Evolutionary conservation across 2,329 filamentous ascomycete genomes (phyloP), one percentile per base, ranked within the genome.

Genomic region (Ceratocystis eucalypticola): DNA sequence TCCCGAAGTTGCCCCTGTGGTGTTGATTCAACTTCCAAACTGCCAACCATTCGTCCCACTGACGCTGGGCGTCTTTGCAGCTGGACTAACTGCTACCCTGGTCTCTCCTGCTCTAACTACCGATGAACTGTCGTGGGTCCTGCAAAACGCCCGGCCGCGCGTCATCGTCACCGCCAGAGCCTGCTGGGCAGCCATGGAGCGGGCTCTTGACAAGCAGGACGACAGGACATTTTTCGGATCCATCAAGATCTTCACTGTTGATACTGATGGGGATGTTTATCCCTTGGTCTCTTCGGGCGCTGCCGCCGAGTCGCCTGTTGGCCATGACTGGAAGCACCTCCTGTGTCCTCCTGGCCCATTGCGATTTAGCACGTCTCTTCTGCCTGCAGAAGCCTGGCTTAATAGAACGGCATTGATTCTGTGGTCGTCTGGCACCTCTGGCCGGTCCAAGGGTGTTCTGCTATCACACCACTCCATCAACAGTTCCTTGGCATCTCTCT

Each of bases 381-480:
- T 65, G 8, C 63, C 64, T 8, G n/a, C 22, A 6, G 61, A 68
- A 17, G 67, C 63, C 10, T 68, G 67, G 67, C 7, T 12, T 5
- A 86, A 86, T 70, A 89, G 89, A 72, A 86, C 83, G 1, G 77
- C 76, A 50, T 70, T 78, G 1, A 76, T 78, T 61, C 73, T 78
- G 64, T 78, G 77, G 77, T 78, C 76, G 0, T 84, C 81, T 0
- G 82, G 88, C 12, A 89, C 86, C 0, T 91, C 88, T 0, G 88
- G 88, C 1, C 78, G 87, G 0, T 87, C 88, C 12, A 91, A 91
- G 72, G 88, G 88, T 46, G 88, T 91, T 1, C 81, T 88, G 71
- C 84, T 91, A 65, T 84, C 84, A 1, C 88, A 91, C 73, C 77
- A 78, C 67, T 88, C 88, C 67, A 84, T 78, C 67, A 77, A 87